Percentiles rank a stretch among this genome's conserved stretches.
Evolutionary conservation across 371 early-diverging fungal species (phyloP).

Genomic region (Chytridiales sp.): DNA sequence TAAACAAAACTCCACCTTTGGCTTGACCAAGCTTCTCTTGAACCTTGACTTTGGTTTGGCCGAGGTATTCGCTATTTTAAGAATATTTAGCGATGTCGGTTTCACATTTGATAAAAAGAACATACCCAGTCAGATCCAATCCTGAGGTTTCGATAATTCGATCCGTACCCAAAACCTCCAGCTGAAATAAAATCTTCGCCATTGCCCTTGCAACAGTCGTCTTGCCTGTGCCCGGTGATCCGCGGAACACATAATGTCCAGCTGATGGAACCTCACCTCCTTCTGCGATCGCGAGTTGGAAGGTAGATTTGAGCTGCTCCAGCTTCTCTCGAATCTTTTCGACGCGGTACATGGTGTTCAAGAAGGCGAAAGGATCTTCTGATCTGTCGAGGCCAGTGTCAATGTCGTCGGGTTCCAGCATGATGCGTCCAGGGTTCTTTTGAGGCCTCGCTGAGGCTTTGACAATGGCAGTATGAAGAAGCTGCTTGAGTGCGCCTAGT

Average conservation of each 20-base stretch:
- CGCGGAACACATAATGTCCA: slow-evolving; percentile 37
- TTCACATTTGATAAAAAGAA: no score
- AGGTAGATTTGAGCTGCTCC: slow-evolving; percentile 18
- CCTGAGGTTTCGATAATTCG: slow-evolving; percentile 35
- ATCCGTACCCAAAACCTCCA: slow-evolving; percentile 26
- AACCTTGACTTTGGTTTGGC: slow-evolving; percentile 35
- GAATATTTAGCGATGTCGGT: no score
- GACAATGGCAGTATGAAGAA: slow-evolving; percentile 29
- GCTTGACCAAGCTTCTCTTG: slow-evolving; percentile 34
- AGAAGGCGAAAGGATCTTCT: slow-evolving; percentile 20
- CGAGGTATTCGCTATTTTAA: slow-evolving; percentile 39
- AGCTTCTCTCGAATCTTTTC: slow-evolving; percentile 21
- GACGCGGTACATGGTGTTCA: slow-evolving; percentile 23
- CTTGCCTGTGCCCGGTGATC: slow-evolving; percentile 44
- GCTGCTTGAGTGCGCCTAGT: slow-evolving; percentile 31
- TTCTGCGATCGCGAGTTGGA: slow-evolving; percentile 25
- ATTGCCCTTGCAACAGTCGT: slow-evolving; percentile 36
- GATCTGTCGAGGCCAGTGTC: neutral
- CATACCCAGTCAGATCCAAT: slow-evolving; percentile 32
- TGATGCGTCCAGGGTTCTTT: neutral
- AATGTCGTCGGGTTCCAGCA: slow-evolving; percentile 25
- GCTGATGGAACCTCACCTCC: slow-evolving; percentile 24
- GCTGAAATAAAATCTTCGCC: slow-evolving; percentile 26
- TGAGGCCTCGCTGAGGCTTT: slow-evolving; percentile 22
- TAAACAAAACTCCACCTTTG: slow-evolving; percentile 32